Evolutionary conservation across 108 stramenopile genomes (phyloP).

Genomic region (Discostella stelligeroides): DNA sequence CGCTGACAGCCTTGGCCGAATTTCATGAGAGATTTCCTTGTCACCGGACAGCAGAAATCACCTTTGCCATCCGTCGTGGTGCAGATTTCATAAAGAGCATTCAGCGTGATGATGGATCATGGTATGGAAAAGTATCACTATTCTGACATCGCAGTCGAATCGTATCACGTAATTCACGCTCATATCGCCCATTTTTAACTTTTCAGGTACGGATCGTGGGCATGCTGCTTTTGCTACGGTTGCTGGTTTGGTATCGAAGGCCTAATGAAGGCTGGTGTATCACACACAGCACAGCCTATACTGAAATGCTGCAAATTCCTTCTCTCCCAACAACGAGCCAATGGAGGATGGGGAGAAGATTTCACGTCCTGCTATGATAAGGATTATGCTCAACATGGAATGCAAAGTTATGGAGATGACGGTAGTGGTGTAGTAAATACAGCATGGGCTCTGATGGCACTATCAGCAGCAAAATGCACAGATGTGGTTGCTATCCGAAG

Average conservation of each 20-base stretch:
- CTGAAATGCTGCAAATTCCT: slow-evolving; percentile 68
- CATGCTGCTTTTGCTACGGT: slow-evolving; percentile 94
- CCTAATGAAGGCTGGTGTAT: slow-evolving; percentile 80
- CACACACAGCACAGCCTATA: slow-evolving; percentile 59
- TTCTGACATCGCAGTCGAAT: neutral
- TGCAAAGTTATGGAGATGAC: slow-evolving; percentile 87
- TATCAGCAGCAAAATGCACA: slow-evolving; percentile 83
- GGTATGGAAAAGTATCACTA: slow-evolving; percentile 68
- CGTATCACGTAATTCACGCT: neutral
- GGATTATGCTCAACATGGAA: slow-evolving; percentile 87
- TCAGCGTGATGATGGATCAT: slow-evolving; percentile 94
- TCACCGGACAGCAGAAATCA: slow-evolving; percentile 80
- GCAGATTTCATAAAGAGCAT: slow-evolving; percentile 89
- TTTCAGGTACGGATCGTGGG: slow-evolving; percentile 91
- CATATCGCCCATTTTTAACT: neutral
- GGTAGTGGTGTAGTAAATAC: slow-evolving; percentile 97
- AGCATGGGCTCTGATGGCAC: slow-evolving; percentile 94
- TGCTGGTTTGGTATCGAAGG: slow-evolving; percentile 98
- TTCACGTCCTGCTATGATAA: slow-evolving; percentile 98
- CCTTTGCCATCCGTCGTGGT: slow-evolving; percentile 75
- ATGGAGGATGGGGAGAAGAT: slow-evolving; percentile 99
- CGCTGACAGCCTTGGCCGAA: slow-evolving; percentile 88
- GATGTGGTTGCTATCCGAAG: slow-evolving; percentile 77
- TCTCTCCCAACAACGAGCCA: slow-evolving; percentile 77
- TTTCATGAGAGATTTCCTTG: slow-evolving; percentile 83